Evolutionary conservation across 768 basidiomycete genomes (phyloP).

Genomic region (Lentinula edodes): DNA sequence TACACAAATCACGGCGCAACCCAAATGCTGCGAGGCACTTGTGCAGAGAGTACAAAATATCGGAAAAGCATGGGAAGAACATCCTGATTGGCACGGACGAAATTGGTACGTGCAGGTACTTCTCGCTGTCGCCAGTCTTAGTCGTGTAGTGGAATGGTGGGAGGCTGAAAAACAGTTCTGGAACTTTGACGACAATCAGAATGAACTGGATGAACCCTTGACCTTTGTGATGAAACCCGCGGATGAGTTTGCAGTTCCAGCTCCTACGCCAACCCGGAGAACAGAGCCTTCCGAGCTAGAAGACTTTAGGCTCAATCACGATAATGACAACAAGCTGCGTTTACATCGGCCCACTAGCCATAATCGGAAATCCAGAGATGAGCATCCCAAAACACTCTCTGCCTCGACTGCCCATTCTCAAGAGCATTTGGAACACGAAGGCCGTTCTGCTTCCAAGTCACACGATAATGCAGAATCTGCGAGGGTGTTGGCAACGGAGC

Average conservation of each 20-base stretch:
- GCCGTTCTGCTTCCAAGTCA: slow-evolving; percentile 37
- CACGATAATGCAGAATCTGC: slow-evolving; percentile 67
- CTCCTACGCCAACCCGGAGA: slow-evolving; percentile 30
- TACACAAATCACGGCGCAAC: slow-evolving; percentile 76
- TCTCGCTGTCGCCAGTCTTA: slow-evolving; percentile 91
- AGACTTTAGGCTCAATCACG: slow-evolving; percentile 42
- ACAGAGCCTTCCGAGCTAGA: slow-evolving; percentile 37
- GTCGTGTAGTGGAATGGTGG: slow-evolving; percentile 99
- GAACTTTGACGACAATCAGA: slow-evolving; percentile 94
- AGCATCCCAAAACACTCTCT: slow-evolving; percentile 44
- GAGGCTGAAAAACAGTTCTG: slow-evolving; percentile 99
- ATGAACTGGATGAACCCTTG: slow-evolving; percentile 86
- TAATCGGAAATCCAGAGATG: slow-evolving; percentile 52
- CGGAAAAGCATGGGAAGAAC: slow-evolving; percentile 95
- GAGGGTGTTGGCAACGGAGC: slow-evolving; percentile 82
- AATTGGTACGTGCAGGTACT: slow-evolving; percentile 98
- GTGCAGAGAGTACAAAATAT: slow-evolving; percentile 89
- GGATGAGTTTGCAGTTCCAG: slow-evolving; percentile 42
- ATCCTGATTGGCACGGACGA: slow-evolving; percentile 96
- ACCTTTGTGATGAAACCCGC: slow-evolving; percentile 91
- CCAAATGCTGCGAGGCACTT: slow-evolving; percentile 79
- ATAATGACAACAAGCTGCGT: slow-evolving; percentile 48
- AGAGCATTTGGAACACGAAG: slow-evolving; percentile 26
- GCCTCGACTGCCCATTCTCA: slow-evolving; percentile 17
- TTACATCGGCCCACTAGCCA: slow-evolving; percentile 45